phyloP scores from a whole-genome alignment of 75 land plant species.

The Pinus albicaulis region DNA sequence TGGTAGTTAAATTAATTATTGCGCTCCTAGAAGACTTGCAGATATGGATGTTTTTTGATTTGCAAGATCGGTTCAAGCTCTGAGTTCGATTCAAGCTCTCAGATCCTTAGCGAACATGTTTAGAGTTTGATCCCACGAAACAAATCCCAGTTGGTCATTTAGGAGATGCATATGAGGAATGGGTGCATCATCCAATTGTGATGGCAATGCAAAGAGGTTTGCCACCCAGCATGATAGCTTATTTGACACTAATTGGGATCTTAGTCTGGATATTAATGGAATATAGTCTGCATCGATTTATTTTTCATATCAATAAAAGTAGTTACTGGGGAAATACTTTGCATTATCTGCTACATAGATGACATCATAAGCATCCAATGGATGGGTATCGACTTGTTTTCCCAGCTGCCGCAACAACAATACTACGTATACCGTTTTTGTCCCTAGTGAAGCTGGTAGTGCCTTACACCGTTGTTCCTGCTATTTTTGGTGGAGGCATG shows the following conservation, averaged over 20 bases:
- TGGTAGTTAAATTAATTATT: too few species aligned
- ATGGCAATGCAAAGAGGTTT: constrained; percentile 61
- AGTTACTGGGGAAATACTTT: constrained; percentile 94
- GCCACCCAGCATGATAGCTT: constrained; percentile 29
- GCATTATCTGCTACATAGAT: constrained; percentile 98
- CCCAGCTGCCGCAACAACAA: constrained; percentile 90
- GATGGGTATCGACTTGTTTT: constrained; percentile 94
- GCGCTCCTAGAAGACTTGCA: too few species aligned
- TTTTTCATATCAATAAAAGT: constrained; percentile 87
- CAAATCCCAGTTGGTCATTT: constrained; percentile 99
- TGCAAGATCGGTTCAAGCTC: too few species aligned
- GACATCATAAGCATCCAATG: constrained; percentile 99
- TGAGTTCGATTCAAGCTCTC: too few species aligned
- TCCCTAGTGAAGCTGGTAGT: constrained; percentile 38
- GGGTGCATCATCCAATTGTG: constrained; percentile 95
- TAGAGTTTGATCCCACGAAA: too few species aligned
- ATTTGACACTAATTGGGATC: constrained; percentile 46
- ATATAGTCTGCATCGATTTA: constrained; percentile 85
- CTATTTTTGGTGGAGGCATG: constrained; percentile 81
- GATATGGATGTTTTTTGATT: too few species aligned
- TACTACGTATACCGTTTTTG: constrained; percentile 76
- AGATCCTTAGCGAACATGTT: too few species aligned
- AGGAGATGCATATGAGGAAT: constrained; percentile 83
- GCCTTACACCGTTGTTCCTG: constrained; percentile 54
- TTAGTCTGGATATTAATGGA: constrained; percentile 87